Evolutionary conservation across 345 rosid genomes (phyloP).

Genomic region (Physaria fendleri): DNA sequence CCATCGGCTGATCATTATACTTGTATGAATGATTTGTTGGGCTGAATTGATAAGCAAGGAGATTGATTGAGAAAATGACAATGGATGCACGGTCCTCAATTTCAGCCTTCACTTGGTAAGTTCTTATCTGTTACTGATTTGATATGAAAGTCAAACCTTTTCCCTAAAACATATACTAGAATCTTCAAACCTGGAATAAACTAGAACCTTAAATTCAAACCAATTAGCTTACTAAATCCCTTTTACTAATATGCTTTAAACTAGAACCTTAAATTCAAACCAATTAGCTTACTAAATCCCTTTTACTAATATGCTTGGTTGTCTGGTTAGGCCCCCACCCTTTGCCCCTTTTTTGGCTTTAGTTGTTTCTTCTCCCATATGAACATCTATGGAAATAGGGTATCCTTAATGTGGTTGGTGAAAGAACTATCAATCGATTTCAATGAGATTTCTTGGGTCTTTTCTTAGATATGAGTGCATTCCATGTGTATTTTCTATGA

Average conservation of each 20-base stretch:
- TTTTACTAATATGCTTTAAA: background rate
- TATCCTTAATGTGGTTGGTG: background rate
- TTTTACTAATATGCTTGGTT: background rate
- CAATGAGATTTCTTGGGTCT: too few relatives aligned
- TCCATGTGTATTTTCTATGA: background rate
- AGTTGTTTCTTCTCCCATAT: background rate
- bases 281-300: background rate
- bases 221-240: background rate
- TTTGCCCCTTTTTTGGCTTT: background rate
- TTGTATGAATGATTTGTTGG: constrained; percentile 32
- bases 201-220: background rate
- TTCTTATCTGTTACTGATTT: background rate
- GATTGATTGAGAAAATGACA: constrained; percentile 27
- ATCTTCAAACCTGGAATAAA: background rate
- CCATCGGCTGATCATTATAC: constrained; percentile 29
- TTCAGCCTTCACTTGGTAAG: background rate
- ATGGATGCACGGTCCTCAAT: constrained; percentile 22
- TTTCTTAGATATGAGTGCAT: too few relatives aligned
- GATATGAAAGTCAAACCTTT: background rate
- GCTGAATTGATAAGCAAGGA: constrained; percentile 27
- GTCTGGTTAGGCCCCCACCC: background rate
- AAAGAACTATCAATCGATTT: too few relatives aligned
- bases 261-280: background rate
- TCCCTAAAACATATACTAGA: background rate
- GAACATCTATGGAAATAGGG: background rate